Evolutionary conservation across 208 protist genomes (phyloP), one percentile per base, ranked within the genome.

Genomic region (Porcisia hertigi): DNA sequence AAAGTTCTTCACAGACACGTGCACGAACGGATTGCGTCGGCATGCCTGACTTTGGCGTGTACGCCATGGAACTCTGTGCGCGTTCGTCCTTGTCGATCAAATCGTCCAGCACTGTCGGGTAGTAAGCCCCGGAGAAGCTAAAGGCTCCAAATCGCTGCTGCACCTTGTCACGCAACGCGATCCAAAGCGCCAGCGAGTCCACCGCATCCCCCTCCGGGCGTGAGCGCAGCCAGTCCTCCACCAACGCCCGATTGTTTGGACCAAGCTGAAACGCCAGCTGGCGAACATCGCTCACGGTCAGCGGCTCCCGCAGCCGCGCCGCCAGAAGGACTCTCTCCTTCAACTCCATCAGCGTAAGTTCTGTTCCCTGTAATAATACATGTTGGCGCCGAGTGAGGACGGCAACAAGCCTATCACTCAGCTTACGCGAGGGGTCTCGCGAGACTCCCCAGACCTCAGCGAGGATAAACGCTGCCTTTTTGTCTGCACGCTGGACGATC

Each of bases 11-110:
- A 53, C 84, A 88, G 52, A 73, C 47, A 49, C 81, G 81, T 66
- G 75, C 76, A 12, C 85, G 85, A 45, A 75, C 53, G 25, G 73
- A 71, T 69, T 84, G 80, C 8, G 60, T 23, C 59, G 76, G 70
- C 34, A 75, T 47, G n/a, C 73, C 45, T 11, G 82, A 70, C 54
- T 64, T 62, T 6, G 62, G 71, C 11, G 66, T 72, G 71, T 80
- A 85, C 23, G 81, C 59, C 58, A 70, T 69, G 6, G 53, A 55
- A 3, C 63, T 63, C 45, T 75, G 77, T 45, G 77, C 65, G 25
- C 60, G 55, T 49, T 89, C 87, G n/a, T 88, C 92, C 84, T 86
- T 86, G n/a, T 85, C 86, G 67, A 93, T 88, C 34, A 94, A 69
- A 53, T 88, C 83, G 57, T 92, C 87, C 23, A 94, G 45, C 43